Conservation (phyloP, 257 asterid genomes). For the Solanum rostratum region DNA sequence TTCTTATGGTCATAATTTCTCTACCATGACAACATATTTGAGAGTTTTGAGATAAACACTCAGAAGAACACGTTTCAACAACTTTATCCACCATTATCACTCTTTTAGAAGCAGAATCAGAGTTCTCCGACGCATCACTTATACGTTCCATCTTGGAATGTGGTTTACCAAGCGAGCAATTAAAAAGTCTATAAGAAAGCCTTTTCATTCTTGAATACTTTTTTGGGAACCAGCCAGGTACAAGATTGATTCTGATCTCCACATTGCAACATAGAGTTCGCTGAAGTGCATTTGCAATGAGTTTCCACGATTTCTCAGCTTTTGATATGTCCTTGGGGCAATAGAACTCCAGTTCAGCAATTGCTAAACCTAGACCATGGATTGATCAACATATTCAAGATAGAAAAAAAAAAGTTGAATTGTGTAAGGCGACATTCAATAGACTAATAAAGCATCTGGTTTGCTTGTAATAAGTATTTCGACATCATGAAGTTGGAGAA, state of each 20-base stretch:
- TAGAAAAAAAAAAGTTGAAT: not conserved
- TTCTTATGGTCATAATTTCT: conserved; percentile 37
- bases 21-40: conserved; percentile 41
- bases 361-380: conserved; percentile 44
- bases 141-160: conserved; percentile 28
- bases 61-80: conserved; percentile 46
- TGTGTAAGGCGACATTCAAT: not conserved
- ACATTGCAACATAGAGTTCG: conserved; percentile 54
- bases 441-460: not conserved
- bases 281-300: conserved; percentile 72
- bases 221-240: conserved; percentile 8
- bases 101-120: conserved; percentile 24
- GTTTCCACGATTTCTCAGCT: conserved; percentile 87
- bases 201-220: conserved; percentile 22
- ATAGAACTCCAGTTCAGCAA: conserved; percentile 67
- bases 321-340: conserved; percentile 45
- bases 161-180: conserved; percentile 55
- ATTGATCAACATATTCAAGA: not conserved
- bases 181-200: conserved; percentile 38
- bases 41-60: conserved; percentile 40
- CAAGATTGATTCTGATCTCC: conserved; percentile 56
- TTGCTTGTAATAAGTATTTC: not conserved
- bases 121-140: conserved; percentile 33
- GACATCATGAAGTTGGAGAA: not conserved
- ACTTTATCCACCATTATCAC: conserved; percentile 29